Percentiles rank a stretch among this genome's conserved stretches.
These are phyloP conservation scores for Fusarium solani-melongenae DNA, from an alignment of 2,329 filamentous ascomycete species.

Conservation along the genomic window DNA sequence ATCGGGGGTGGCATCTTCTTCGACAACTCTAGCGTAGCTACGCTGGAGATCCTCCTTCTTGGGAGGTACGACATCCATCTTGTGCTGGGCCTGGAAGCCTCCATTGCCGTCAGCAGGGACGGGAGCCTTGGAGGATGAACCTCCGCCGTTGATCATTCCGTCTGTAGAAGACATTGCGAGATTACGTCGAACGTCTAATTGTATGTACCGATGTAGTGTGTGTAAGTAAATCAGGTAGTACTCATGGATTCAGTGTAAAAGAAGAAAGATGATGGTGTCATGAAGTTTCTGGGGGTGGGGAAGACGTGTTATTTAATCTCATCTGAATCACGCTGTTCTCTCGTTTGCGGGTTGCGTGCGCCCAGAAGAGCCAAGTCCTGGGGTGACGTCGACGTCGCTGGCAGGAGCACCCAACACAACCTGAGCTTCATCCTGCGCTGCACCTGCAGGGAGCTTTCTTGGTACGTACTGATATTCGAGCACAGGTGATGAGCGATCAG, in stretches of 20 bases:
- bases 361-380: slow-evolving; percentile 21
- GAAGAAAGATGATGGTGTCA: slow-evolving; percentile 10
- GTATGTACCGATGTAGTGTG: not conserved
- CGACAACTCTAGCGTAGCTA: slow-evolving; percentile 75
- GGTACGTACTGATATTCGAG: not conserved
- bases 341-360: slow-evolving; percentile 4
- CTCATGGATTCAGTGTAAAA: not conserved
- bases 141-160: slow-evolving; percentile 41
- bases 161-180: slow-evolving; percentile 34
- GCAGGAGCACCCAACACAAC: not conserved
- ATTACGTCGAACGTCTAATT: not conserved
- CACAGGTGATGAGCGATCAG: slow-evolving; percentile 34
- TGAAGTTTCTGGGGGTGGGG: slow-evolving; percentile 13
- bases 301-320: slow-evolving; percentile 30
- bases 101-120: slow-evolving; percentile 34
- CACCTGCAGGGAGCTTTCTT: not conserved
- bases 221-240: not conserved
- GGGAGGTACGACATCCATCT: slow-evolving; percentile 82
- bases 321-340: slow-evolving; percentile 10
- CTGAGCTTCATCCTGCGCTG: not conserved
- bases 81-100: slow-evolving; percentile 62
- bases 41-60: slow-evolving; percentile 86
- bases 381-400: slow-evolving; percentile 26
- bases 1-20: slow-evolving; percentile 75
- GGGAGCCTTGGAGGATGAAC: slow-evolving; percentile 47